phyloP scores from a whole-genome alignment of 169 alveolate genomes.

The Theileria equi region DNA sequence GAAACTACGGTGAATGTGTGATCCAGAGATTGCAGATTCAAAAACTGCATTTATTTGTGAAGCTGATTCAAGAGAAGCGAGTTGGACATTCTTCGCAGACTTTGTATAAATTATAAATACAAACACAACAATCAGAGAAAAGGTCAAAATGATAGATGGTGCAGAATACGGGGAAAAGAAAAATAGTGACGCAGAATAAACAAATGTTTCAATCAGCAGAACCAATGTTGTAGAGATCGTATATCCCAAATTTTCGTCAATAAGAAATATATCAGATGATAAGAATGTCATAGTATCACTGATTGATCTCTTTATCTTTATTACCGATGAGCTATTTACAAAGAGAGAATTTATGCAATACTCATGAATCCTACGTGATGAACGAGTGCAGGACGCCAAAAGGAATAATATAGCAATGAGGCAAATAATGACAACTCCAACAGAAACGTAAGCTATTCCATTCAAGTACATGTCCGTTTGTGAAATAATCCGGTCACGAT shows the following conservation, averaged over 20 bases:
- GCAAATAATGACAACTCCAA: background rate
- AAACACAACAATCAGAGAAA: no score
- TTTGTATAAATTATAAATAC: background rate
- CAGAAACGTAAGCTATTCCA: background rate
- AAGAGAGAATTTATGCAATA: constrained; percentile 37
- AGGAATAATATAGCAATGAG: background rate
- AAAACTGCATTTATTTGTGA: constrained; percentile 23
- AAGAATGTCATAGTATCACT: constrained; percentile 22
- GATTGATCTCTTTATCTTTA: constrained; percentile 9
- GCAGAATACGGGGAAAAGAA: constrained; percentile 19
- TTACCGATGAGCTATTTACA: background rate
- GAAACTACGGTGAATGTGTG: constrained; percentile 42
- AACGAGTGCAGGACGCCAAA: background rate
- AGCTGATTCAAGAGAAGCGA: constrained; percentile 14
- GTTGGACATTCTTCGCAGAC: constrained; percentile 21
- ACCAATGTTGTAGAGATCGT: constrained; percentile 17
- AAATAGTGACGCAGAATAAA: constrained; percentile 30
- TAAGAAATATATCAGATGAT: constrained; percentile 18
- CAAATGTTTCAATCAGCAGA: constrained; percentile 8
- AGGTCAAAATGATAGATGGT: no score
- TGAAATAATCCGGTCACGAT: background rate
- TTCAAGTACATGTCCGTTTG: background rate
- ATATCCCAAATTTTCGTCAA: constrained; percentile 40
- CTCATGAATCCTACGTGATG: constrained; percentile 33
- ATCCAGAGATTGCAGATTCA: constrained; percentile 40